phyloP scores from a whole-genome alignment of 2,329 filamentous ascomycete species.

The Colletotrichum limetticola region DNA sequence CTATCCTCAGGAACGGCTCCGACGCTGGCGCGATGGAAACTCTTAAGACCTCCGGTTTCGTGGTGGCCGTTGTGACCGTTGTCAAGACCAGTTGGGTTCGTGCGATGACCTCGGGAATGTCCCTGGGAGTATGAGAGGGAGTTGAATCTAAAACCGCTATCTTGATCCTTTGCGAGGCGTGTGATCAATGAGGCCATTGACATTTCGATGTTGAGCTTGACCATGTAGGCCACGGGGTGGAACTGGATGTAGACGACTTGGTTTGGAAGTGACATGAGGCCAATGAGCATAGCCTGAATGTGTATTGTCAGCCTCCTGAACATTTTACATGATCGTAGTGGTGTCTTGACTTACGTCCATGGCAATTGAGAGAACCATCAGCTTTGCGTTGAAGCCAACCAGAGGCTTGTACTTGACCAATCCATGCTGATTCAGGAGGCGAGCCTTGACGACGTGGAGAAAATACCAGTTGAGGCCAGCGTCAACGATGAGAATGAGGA shows the following conservation, averaged over 20 bases:
- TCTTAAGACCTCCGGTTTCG: neutral
- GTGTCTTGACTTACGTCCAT: conserved; percentile 54
- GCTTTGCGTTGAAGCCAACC: conserved; percentile 59
- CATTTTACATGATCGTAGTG: fast-evolving
- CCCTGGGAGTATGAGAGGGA: conserved; percentile 27
- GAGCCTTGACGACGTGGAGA: conserved; percentile 55
- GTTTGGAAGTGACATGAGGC: conserved; percentile 46
- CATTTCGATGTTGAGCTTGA: conserved; percentile 66
- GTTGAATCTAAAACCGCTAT: conserved; percentile 22
- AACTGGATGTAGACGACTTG: conserved; percentile 58
- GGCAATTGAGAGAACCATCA: conserved; percentile 59
- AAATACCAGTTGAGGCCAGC: conserved; percentile 64
- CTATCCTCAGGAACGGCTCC: neutral
- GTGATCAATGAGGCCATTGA: conserved; percentile 63
- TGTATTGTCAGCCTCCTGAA: neutral
- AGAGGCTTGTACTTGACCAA: conserved; percentile 62
- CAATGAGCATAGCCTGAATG: conserved; percentile 43
- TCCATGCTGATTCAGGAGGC: conserved; percentile 57
- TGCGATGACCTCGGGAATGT: neutral
- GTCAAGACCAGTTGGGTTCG: neutral
- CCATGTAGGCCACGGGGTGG: conserved; percentile 62
- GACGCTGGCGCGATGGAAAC: conserved; percentile 6
- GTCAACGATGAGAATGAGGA: conserved; percentile 62
- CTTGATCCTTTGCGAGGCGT: conserved; percentile 38
- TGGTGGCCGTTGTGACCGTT: neutral